Evolutionary conservation across 139 green algal species (phyloP), one percentile per base, ranked within the genome.

Genomic region (Chlamydomonas applanata): DNA sequence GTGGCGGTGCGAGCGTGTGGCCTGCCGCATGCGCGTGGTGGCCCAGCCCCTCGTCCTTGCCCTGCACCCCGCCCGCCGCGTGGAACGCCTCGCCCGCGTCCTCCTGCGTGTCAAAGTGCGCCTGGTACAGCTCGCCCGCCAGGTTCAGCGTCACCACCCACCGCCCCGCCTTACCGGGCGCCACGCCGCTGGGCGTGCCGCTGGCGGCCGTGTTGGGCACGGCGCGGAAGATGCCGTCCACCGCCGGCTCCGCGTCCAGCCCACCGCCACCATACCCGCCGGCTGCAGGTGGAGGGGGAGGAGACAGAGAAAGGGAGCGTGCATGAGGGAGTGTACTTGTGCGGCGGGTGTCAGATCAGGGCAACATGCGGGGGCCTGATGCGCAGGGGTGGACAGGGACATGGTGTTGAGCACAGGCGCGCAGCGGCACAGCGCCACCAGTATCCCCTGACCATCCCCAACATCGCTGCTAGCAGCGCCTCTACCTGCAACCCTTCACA

Each of bases 101-200:
- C 19, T 75, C 59, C 66, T 84, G 69, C 33, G 74, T 75, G 33
- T 83, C 78, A 64, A 89, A 89, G 52, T 73, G 81, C 20, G 84
- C 84, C 74, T 89, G 84, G 70, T 89, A 89, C 45, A 85, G 69
- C 75, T 89, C 84, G 9, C 83, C 83, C 19, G 70, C 69, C 59
- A 86, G 57, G 57, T 86, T 83, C 1, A 86, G 62, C 20, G 61
- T 78, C 20, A 80, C 81, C 35, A 83, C 63, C 81, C 81, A 86
- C 13, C 81, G 75, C 25, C 73, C 76, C 14, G 65, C 71, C 59
- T 61, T 57, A 60, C 19, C 32, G 4, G 59, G 35, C 13, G 5
- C 40, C 24, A 75, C 69, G 33, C 69, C 67, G 24, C 1, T 69
- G 33, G 72, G 49, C 53, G 52, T 13, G 13, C 14, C n/a, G 11